phyloP scores from a whole-genome alignment of 2,329 filamentous ascomycete genomes.

The Orbilia quercus region DNA sequence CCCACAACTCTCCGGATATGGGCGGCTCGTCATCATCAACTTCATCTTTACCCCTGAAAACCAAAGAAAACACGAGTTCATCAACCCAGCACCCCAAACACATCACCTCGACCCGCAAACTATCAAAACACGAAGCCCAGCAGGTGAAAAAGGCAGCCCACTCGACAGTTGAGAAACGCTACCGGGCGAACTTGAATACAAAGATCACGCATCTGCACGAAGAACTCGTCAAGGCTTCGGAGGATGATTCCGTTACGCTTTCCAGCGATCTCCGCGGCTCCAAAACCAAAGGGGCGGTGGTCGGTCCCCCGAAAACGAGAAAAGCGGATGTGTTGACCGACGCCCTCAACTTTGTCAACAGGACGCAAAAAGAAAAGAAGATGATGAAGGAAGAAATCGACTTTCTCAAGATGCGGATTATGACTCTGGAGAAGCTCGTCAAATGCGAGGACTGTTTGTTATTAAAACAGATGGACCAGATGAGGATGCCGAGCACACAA shows the following conservation, averaged over 20 bases:
- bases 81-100: constrained; percentile 54
- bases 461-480: constrained; percentile 55
- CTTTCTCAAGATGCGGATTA: constrained; percentile 56
- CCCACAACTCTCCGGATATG: constrained; percentile 54
- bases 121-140: constrained; percentile 55
- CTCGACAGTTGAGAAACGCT: constrained; percentile 54
- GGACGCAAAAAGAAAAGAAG: constrained; percentile 54
- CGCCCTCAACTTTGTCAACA: constrained; percentile 55
- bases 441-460: constrained; percentile 54
- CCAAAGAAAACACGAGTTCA: constrained; percentile 37
- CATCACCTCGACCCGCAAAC: constrained; percentile 54
- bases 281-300: constrained; percentile 34
- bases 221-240: constrained; percentile 54
- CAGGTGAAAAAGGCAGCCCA: constrained; percentile 55
- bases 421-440: constrained; percentile 55
- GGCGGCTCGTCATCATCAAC: constrained; percentile 52
- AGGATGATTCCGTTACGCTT: constrained; percentile 51
- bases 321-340: constrained; percentile 56
- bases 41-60: constrained; percentile 47
- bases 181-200: constrained; percentile 54
- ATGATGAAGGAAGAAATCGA: constrained; percentile 56
- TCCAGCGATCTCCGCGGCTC: constrained; percentile 53
- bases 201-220: constrained; percentile 56
- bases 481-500: constrained; percentile 54
- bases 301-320: constrained; percentile 51